A percentile compares a stretch with the other conserved stretches of the same genome.
These are phyloP conservation scores for Pseudopyrenochaeta lycopersici DNA, from an alignment of 2,329 filamentous ascomycete species.

Conservation along the genomic window DNA sequence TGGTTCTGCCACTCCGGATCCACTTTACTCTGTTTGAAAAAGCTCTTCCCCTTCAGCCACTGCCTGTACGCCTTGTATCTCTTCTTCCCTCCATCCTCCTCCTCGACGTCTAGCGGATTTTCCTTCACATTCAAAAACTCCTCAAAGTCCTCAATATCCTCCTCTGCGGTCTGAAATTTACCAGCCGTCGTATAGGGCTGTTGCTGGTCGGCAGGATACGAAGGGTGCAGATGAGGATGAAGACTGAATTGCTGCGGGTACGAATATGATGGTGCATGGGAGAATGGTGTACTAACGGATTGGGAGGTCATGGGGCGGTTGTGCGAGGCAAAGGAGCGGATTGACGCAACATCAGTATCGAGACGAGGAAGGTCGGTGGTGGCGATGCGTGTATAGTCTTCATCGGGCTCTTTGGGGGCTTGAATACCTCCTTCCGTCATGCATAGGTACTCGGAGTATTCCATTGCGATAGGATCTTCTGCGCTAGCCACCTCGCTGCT, in stretches of 20 bases:
- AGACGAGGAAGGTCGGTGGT: conserved; percentile 21
- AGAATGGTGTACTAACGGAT: conserved; percentile 43
- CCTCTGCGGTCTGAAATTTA: conserved; percentile 64
- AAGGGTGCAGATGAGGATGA: conserved; percentile 24
- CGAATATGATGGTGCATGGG: conserved; percentile 38
- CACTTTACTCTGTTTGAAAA: conserved; percentile 84
- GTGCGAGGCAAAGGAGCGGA: conserved; percentile 35
- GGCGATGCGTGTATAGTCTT: conserved; percentile 22
- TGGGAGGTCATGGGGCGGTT: conserved; percentile 37
- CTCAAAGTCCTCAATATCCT: conserved; percentile 76
- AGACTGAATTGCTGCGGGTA: conserved; percentile 27
- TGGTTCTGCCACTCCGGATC: conserved; percentile 58
- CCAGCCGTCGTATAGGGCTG: conserved; percentile 13
- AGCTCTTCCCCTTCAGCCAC: conserved; percentile 92
- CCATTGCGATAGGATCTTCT: conserved; percentile 62
- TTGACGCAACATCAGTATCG: conserved; percentile 35
- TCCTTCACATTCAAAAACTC: conserved; percentile 81
- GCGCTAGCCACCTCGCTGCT: conserved; percentile 69
- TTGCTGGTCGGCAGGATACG: conserved; percentile 7
- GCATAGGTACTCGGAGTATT: conserved; percentile 84
- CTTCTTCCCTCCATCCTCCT: conserved; percentile 90
- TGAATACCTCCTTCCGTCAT: conserved; percentile 48
- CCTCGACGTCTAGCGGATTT: conserved; percentile 85
- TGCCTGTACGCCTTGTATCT: conserved; percentile 95
- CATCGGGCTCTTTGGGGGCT: conserved; percentile 25